Base-by-base conservation (phyloP, 805 yeast genomes). In the Ogataea siamensis region DNA sequence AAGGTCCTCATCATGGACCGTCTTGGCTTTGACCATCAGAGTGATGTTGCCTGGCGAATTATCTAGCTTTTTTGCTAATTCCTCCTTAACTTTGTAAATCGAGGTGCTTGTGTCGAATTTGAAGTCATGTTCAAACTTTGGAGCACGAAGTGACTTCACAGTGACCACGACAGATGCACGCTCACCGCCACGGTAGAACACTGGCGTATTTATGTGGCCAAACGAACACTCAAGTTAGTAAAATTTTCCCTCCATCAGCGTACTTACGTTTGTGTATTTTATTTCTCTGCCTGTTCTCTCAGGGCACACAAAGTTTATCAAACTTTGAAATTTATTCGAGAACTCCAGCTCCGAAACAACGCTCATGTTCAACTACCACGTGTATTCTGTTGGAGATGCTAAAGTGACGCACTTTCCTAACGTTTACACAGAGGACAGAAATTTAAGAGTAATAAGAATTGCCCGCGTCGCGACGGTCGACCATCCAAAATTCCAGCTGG, bases 111-210 rank as follows among this genome's bases (percentile, higher is more conserved):
- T 38, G 34, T 50, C 32, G 4, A 49, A 34, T 13, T 38, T 40
- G 7, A 56, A 17, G 11, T 41, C 22, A 3, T 43, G 46, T 25
- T 63, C 57, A 58, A 85, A 83, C 54, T 80, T 84, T 5, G 95
- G 95, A 4, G 82, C 75, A 50, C 80, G 78, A 38, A 87, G 73
- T 20, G 89, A 82, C 58, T 81, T 82, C 55, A 86, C 68, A 4
- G 58, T 51, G 11, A 73, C 61, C 10, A 20, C 32, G n/a, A 55
- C 30, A 2, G 32, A 19, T 21, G 49, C 51, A 34, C 40, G 35
- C 37, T 63, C 60, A 14, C 65, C 62, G 4, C 55, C 49, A 5
- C 68, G 54, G 32, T 45, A 28, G 27, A 58, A 62, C 1, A 62
- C 35, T 0, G 66, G 49, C 0, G 66, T 61, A 27, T 62, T 31